These are phyloP conservation scores for Ogataea trehaloabstinens DNA, from an alignment of 805 yeast genomes.

Conservation along the genomic window DNA sequence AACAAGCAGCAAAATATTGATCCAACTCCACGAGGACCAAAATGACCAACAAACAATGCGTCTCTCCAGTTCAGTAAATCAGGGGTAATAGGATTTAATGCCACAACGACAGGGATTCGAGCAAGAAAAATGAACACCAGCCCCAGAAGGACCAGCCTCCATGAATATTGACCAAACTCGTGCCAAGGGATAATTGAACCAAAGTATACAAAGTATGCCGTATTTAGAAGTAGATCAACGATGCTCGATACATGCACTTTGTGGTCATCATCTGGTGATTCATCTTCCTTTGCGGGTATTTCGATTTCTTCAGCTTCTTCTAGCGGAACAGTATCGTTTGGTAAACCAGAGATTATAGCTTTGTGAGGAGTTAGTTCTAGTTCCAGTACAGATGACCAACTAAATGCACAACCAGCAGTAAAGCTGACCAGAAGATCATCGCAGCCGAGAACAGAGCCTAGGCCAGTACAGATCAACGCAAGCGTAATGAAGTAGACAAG, in stretches of 20 bases:
- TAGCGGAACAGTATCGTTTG: neutral
- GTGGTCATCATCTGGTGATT: slow-evolving; percentile 37
- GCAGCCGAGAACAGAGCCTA: slow-evolving; percentile 83
- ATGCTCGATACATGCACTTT: slow-evolving; percentile 72
- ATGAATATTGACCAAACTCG: slow-evolving; percentile 65
- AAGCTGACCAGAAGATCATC: slow-evolving; percentile 88
- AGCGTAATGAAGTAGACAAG: slow-evolving; percentile 79
- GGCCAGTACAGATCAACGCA: slow-evolving; percentile 83
- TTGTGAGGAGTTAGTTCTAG: slow-evolving; percentile 7
- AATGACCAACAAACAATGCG: slow-evolving; percentile 91
- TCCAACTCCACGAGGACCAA: slow-evolving; percentile 96
- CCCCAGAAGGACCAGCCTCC: slow-evolving; percentile 79
- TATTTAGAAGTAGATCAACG: slow-evolving; percentile 79
- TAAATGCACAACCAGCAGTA: slow-evolving; percentile 90
- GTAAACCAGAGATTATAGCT: neutral
- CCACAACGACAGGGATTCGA: slow-evolving; percentile 78
- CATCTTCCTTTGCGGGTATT: neutral
- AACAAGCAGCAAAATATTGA: slow-evolving; percentile 82
- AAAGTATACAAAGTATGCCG: slow-evolving; percentile 83
- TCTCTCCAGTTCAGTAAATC: slow-evolving; percentile 92
- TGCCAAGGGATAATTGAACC: slow-evolving; percentile 93
- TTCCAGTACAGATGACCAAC: slow-evolving; percentile 73
- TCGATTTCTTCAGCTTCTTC: neutral
- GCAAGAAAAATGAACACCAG: slow-evolving; percentile 71
- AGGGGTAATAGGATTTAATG: slow-evolving; percentile 75